Percentiles rank a stretch among this genome's conserved stretches.
These are phyloP conservation scores for Sporothrix pallida DNA, from an alignment of 2,329 filamentous ascomycete genomes.

Conservation along the genomic window DNA sequence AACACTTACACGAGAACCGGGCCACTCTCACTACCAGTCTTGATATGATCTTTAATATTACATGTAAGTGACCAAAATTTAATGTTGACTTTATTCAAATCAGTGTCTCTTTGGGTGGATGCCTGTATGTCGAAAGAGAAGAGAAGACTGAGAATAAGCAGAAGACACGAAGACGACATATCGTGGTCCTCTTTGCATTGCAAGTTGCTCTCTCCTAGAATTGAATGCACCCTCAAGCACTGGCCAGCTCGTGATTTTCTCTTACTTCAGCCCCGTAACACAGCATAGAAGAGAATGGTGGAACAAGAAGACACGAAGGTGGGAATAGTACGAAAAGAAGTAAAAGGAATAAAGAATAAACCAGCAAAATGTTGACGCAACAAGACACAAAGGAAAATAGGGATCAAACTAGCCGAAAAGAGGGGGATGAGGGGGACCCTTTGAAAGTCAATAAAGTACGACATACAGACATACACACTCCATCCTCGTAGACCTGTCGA, in stretches of 20 bases:
- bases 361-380: neutral
- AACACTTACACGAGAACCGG: no score
- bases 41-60: no score
- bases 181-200: no score
- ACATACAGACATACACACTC: neutral
- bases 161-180: no score
- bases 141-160: no score
- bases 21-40: no score
- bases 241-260: conserved; percentile 19
- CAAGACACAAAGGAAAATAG: neutral
- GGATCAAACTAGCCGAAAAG: conserved; percentile 1
- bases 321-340: neutral
- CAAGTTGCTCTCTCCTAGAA: neutral
- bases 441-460: neutral
- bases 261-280: conserved; percentile 31
- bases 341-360: neutral
- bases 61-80: no score
- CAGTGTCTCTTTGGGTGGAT: no score
- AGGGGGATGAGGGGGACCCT: neutral
- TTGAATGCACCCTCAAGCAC: neutral
- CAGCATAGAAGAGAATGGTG: conserved; percentile 18
- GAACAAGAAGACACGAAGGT: neutral
- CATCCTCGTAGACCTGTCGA: no score
- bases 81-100: no score
- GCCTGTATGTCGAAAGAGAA: no score